Conservation (phyloP, 2,329 filamentous ascomycete species). For the Diaporthe ampelina region DNA sequence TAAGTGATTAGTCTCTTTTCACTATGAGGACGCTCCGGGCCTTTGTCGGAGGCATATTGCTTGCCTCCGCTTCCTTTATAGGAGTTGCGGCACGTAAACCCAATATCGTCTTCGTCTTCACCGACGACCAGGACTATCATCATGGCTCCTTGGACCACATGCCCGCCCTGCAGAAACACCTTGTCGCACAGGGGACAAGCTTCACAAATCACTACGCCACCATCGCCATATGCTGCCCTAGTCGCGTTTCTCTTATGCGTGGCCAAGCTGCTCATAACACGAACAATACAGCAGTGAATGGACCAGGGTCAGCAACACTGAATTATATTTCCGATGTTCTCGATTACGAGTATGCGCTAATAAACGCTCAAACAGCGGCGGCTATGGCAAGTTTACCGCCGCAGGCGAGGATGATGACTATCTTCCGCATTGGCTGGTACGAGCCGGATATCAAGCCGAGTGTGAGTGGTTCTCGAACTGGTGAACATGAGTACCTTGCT, state of each 20-base stretch:
- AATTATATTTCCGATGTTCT: too few relatives aligned
- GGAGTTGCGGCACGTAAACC: slow-evolving; percentile 46
- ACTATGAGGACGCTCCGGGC: background rate
- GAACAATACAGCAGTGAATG: slow-evolving; percentile 71
- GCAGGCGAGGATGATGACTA: slow-evolving; percentile 77
- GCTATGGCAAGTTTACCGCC: slow-evolving; percentile 76
- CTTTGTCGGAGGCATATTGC: background rate
- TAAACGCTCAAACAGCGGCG: slow-evolving; percentile 52
- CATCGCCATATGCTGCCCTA: slow-evolving; percentile 73
- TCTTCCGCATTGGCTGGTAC: slow-evolving; percentile 77
- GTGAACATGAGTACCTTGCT: background rate
- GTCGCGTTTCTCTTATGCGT: slow-evolving; percentile 71
- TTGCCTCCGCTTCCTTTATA: background rate
- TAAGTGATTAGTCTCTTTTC: background rate
- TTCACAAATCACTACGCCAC: slow-evolving; percentile 73
- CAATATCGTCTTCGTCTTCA: slow-evolving; percentile 74
- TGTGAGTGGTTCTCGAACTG: slow-evolving; percentile 49
- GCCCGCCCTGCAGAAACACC: slow-evolving; percentile 66
- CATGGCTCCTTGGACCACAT: slow-evolving; percentile 72
- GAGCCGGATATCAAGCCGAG: slow-evolving; percentile 77
- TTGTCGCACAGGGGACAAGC: slow-evolving; percentile 67
- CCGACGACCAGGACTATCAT: slow-evolving; percentile 75
- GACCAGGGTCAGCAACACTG: slow-evolving; percentile 65
- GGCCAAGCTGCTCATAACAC: slow-evolving; percentile 74
- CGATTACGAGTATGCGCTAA: background rate